Base-by-base conservation (phyloP, 257 asterid species). In the Rubia yunnanensis region DNA sequence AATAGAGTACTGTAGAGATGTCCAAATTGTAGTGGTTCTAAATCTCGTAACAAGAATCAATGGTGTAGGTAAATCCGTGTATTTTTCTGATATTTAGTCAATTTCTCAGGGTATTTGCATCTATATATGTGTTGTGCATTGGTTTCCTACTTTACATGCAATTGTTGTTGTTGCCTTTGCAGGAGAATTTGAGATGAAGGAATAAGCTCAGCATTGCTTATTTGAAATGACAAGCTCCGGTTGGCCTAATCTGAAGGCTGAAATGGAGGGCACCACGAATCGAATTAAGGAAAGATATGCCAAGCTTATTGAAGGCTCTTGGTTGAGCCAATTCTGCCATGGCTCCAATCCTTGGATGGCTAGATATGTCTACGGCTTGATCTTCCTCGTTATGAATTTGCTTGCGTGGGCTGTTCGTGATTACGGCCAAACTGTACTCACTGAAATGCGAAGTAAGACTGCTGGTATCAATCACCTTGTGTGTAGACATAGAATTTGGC, bases 341-440 rank as follows among this genome's bases (percentile, higher is more conserved):
- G 84, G 86, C 48, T 81, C 86, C 48, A 81, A 81, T 67, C 86
- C 86, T 54, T 81, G 86, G 86, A 81, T 81, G 80, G 86, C 86
- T 30, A 73, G 86, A 81, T 81, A 81, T 67, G 76, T 77, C 48
- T 81, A 81, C 31, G 81, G 79, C 60, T 68, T 81, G 55, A 70
- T 81, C 28, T 81, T 81, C 77, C 77, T 81, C 31, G 31, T 79
- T 22, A 65, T 77, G 23, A 81, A 81, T 68, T 61, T 81, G 78
- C 70, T 81, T 54, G 86, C 86, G 8, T 81, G 86, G 86, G 86
- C 77, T 34, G 75, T 81, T 63, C 86, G 86, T 32, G 86, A 81
- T 74, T 81, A 81, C 66, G 86, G 86, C 23, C 73, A 36, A 22
- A 54, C 30, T 57, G 63, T 67, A 34, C 67, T 78, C 59, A 66